Conservation (phyloP, 345 rosid species). For the Toxicodendron radicans region DNA sequence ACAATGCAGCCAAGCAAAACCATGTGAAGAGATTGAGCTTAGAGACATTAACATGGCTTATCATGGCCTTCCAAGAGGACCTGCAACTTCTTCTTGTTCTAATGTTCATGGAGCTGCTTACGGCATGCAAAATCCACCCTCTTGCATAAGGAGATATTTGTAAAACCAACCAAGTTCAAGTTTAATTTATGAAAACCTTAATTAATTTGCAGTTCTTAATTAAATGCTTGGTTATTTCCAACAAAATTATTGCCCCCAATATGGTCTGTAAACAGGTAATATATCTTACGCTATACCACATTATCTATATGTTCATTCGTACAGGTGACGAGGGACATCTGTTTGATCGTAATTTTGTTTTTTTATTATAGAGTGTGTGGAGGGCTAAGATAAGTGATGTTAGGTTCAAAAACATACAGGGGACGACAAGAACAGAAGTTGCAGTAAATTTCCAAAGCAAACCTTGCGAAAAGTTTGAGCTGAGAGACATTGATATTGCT, state of each 20-base stretch:
- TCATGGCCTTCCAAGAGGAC: background rate
- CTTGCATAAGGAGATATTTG: slow-evolving; percentile 6
- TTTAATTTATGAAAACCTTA: too few species aligned
- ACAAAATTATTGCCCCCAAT: too few species aligned
- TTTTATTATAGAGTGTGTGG: background rate
- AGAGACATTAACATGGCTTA: slow-evolving; percentile 20
- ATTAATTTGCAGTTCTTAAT: too few species aligned
- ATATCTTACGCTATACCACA: too few species aligned
- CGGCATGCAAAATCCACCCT: slow-evolving; percentile 26
- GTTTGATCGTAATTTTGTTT: too few species aligned
- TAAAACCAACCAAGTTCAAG: too few species aligned
- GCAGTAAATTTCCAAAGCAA: slow-evolving; percentile 27
- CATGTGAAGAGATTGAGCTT: slow-evolving; percentile 23
- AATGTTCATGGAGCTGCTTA: slow-evolving; percentile 21
- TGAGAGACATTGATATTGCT: slow-evolving; percentile 19
- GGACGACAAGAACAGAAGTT: slow-evolving; percentile 13
- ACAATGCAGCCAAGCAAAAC: slow-evolving; percentile 21
- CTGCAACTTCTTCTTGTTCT: slow-evolving; percentile 13
- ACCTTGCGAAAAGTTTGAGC: slow-evolving; percentile 23
- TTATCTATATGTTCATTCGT: too few species aligned
- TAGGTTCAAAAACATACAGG: slow-evolving; percentile 23
- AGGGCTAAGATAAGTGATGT: slow-evolving; percentile 17
- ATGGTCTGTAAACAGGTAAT: too few species aligned
- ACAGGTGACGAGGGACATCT: too few species aligned
- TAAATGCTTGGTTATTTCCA: too few species aligned